These are phyloP conservation scores for Helianthus tuberosus DNA, from an alignment of 129 eudicot genomes.

Conservation along the genomic window DNA sequence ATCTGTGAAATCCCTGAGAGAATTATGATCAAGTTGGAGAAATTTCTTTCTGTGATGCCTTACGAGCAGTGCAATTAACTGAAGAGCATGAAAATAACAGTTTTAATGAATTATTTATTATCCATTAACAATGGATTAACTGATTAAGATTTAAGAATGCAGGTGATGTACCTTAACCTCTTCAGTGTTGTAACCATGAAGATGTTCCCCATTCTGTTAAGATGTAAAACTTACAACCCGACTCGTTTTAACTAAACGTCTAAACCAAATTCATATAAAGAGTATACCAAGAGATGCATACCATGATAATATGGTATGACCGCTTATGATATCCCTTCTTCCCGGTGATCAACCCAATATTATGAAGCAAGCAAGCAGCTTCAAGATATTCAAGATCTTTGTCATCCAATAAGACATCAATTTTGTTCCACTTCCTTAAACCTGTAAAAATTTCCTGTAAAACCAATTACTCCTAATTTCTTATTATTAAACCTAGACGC, in stretches of 20 bases:
- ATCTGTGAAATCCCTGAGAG: slow-evolving; percentile 52
- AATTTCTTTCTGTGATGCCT: slow-evolving; percentile 82
- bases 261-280: background rate
- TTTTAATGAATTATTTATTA: background rate
- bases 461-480: slow-evolving; percentile 18
- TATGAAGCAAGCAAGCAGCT: slow-evolving; percentile 95
- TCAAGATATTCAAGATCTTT: slow-evolving; percentile 87
- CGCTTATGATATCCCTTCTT: slow-evolving; percentile 83
- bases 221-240: slow-evolving; percentile 10
- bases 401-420: slow-evolving; percentile 47
- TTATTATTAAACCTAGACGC: background rate
- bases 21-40: slow-evolving; percentile 41
- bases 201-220: slow-evolving; percentile 70
- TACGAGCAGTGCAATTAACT: slow-evolving; percentile 75
- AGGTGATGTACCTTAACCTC: slow-evolving; percentile 64
- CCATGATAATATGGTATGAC: slow-evolving; percentile 70
- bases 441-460: slow-evolving; percentile 77
- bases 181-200: slow-evolving; percentile 62
- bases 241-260: background rate
- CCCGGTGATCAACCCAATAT: slow-evolving; percentile 63
- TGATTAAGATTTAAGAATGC: slow-evolving; percentile 6
- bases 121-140: slow-evolving; percentile 3
- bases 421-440: slow-evolving; percentile 40
- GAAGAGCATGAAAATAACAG: slow-evolving; percentile 29
- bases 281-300: slow-evolving; percentile 29